phyloP scores from a whole-genome alignment of 2,329 filamentous ascomycete genomes.

The Nemania abortiva region DNA sequence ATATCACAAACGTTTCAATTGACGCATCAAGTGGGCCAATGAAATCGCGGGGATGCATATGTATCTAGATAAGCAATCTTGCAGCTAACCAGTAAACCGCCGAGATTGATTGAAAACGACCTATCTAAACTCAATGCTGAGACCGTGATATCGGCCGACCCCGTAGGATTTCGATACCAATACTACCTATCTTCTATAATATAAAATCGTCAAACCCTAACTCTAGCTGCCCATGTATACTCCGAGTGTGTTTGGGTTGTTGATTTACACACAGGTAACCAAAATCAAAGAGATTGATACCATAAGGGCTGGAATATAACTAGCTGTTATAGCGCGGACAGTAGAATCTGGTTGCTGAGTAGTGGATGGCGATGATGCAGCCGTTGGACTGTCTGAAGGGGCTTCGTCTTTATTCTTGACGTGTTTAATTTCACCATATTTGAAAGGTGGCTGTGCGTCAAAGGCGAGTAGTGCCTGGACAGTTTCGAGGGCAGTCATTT shows the following conservation, averaged over 20 bases:
- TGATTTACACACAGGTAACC: background rate
- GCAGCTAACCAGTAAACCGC: slow-evolving; percentile 12
- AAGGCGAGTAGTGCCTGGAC: slow-evolving; percentile 69
- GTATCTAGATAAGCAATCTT: slow-evolving; percentile 9
- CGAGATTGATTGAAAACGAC: background rate
- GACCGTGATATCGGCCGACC: background rate
- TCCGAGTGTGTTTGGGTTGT: background rate
- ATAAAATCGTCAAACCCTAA: background rate
- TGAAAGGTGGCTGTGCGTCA: slow-evolving; percentile 59
- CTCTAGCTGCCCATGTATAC: background rate
- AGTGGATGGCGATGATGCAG: slow-evolving; percentile 19
- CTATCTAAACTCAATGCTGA: background rate
- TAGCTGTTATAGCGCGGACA: background rate
- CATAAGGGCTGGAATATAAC: background rate
- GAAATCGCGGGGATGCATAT: slow-evolving; percentile 27
- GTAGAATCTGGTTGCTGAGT: slow-evolving; percentile 12
- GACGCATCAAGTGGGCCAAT: slow-evolving; percentile 39
- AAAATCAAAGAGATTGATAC: slow-evolving; percentile 6
- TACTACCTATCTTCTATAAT: background rate
- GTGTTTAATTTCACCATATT: slow-evolving; percentile 61
- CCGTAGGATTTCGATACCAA: background rate
- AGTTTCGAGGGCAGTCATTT: slow-evolving; percentile 74
- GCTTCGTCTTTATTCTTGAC: slow-evolving; percentile 47
- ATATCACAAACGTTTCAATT: slow-evolving; percentile 43
- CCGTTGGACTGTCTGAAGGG: slow-evolving; percentile 12